A percentile compares a stretch with the other conserved stretches of the same genome.
phyloP scores from a whole-genome alignment of 2,329 filamentous ascomycete genomes.

The Microthyrium microscopicum region DNA sequence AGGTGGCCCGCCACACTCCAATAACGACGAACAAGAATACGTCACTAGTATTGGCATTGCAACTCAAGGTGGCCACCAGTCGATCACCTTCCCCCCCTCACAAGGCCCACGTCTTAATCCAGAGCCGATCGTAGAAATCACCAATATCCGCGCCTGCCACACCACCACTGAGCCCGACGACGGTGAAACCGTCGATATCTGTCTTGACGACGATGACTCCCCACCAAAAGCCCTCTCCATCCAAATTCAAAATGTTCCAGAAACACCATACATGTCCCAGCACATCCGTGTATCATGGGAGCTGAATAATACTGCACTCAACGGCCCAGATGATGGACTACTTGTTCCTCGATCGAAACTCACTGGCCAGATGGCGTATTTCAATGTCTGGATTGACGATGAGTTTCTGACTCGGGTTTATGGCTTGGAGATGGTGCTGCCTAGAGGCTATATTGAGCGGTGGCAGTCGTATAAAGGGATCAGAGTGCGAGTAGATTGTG shows the following conservation, averaged over 20 bases:
- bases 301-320: neutral
- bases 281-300: neutral
- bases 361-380: conserved; percentile 3
- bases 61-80: too few species aligned
- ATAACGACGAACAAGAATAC: too few species aligned
- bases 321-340: neutral
- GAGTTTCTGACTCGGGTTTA: neutral
- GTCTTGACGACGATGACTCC: neutral
- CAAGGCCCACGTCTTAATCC: too few species aligned
- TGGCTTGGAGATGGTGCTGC: too few species aligned
- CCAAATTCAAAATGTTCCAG: neutral
- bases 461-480: too few species aligned
- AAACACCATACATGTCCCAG: neutral
- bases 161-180: conserved; percentile 11
- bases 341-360: neutral
- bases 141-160: too few species aligned
- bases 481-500: too few species aligned
- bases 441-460: too few species aligned
- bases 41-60: too few species aligned
- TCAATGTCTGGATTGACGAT: neutral
- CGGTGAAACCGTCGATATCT: neutral
- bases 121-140: too few species aligned
- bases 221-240: neutral
- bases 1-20: too few species aligned
- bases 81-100: too few species aligned